phyloP scores from a whole-genome alignment of 805 yeast genomes.

The Kluyveromyces siamensis region DNA sequence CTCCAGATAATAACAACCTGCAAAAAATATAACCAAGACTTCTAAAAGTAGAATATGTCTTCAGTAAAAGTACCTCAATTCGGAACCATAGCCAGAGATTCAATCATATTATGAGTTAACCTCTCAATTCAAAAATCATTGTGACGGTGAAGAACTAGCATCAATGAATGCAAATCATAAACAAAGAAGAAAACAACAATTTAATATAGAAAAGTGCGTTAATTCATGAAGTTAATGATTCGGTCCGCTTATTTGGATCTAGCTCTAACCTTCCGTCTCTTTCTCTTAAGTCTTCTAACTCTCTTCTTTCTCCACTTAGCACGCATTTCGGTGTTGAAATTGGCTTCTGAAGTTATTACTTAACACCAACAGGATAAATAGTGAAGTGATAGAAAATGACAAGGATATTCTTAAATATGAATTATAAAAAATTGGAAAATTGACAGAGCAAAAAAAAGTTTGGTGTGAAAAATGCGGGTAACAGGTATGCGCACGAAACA shows the following conservation, averaged over 20 bases:
- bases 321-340: slow-evolving; percentile 52
- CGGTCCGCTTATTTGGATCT: slow-evolving; percentile 86
- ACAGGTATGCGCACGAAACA: background rate
- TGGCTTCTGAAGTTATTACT: slow-evolving; percentile 6
- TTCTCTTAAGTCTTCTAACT: slow-evolving; percentile 99
- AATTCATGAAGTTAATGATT: slow-evolving; percentile 6
- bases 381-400: background rate
- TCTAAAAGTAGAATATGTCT: too few species aligned
- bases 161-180: slow-evolving; percentile 1
- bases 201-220: background rate
- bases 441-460: background rate
- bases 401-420: slow-evolving; percentile 5
- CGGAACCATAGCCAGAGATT: background rate
- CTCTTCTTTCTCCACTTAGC: slow-evolving; percentile 99
- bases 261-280: slow-evolving; percentile 99
- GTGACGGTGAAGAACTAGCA: slow-evolving; percentile 3
- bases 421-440: slow-evolving; percentile 5
- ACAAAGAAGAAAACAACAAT: background rate
- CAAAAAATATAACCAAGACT: background rate
- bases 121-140: background rate
- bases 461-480: background rate
- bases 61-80: background rate
- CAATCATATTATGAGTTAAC: background rate
- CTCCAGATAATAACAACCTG: background rate
- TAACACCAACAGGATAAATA: background rate